A percentile compares a stretch with the other conserved stretches of the same genome.
Evolutionary conservation across 495 filamentous ascomycete genomes (phyloP).

Genomic region (Neurospora sp.): DNA sequence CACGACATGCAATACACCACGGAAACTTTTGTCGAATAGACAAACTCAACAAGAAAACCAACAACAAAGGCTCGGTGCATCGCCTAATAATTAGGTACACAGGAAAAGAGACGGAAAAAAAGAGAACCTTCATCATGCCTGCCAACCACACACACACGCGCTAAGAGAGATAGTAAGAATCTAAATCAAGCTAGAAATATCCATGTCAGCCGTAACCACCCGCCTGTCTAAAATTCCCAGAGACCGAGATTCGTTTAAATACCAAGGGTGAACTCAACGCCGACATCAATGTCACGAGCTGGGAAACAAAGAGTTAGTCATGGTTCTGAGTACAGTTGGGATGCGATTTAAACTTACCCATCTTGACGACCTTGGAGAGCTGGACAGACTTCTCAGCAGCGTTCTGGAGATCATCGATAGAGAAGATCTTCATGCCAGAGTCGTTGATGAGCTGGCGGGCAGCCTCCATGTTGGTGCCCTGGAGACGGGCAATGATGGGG

Average conservation of each 20-base stretch:
- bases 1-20: background rate
- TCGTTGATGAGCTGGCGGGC: slow-evolving; percentile 95
- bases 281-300: slow-evolving; percentile 95
- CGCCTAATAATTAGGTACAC: background rate
- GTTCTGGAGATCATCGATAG: slow-evolving; percentile 93
- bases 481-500: slow-evolving; percentile 90
- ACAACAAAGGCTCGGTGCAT: background rate
- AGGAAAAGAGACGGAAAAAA: background rate
- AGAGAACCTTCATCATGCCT: background rate
- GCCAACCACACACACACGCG: background rate
- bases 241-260: slow-evolving; percentile 47
- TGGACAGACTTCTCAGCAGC: slow-evolving; percentile 98
- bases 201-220: background rate
- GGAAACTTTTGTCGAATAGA: background rate
- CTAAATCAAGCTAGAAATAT: background rate
- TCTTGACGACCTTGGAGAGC: slow-evolving; percentile 97
- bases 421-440: slow-evolving; percentile 98
- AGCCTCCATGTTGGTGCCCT: slow-evolving; percentile 97
- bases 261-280: slow-evolving; percentile 92
- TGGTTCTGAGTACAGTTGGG: background rate
- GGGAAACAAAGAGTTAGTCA: slow-evolving; percentile 4
- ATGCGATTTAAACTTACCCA: slow-evolving; percentile 49
- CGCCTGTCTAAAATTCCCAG: background rate
- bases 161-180: background rate
- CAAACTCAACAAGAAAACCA: background rate